Conservation (phyloP, 2,329 filamentous ascomycete genomes). For the Balansia obtecta region DNA sequence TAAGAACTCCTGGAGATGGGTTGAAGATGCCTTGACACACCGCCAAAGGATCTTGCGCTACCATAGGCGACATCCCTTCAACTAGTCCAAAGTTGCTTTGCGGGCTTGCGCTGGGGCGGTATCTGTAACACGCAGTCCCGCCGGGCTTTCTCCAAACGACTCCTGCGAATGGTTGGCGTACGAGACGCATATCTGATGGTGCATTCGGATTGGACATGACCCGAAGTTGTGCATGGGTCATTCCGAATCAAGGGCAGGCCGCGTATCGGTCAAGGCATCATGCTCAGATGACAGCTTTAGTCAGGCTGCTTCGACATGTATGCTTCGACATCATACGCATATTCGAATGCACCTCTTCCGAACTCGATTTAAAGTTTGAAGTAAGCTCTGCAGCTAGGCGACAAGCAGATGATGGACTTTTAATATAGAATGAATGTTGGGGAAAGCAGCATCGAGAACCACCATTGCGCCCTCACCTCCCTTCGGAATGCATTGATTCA, state of each 20-base stretch:
- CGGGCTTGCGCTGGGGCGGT: neutral
- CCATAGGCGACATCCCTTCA: neutral
- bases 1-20: neutral
- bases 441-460: neutral
- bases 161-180: slow-evolving; percentile 1
- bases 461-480: neutral
- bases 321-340: too few species aligned
- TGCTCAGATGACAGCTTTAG: too few species aligned
- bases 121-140: neutral
- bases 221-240: neutral
- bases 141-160: neutral
- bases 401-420: neutral
- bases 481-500: neutral
- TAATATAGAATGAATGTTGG: neutral
- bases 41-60: neutral
- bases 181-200: slow-evolving; percentile 4
- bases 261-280: too few species aligned
- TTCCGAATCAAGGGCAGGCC: neutral
- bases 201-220: slow-evolving; percentile 5
- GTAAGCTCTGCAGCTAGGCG: neutral
- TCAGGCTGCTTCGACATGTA: too few species aligned
- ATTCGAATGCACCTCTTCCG: too few species aligned
- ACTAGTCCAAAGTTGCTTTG: neutral
- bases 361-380: too few species aligned
- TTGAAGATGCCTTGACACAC: neutral